phyloP scores from a whole-genome alignment of 306 rosid species.

The Neltuma alba region DNA sequence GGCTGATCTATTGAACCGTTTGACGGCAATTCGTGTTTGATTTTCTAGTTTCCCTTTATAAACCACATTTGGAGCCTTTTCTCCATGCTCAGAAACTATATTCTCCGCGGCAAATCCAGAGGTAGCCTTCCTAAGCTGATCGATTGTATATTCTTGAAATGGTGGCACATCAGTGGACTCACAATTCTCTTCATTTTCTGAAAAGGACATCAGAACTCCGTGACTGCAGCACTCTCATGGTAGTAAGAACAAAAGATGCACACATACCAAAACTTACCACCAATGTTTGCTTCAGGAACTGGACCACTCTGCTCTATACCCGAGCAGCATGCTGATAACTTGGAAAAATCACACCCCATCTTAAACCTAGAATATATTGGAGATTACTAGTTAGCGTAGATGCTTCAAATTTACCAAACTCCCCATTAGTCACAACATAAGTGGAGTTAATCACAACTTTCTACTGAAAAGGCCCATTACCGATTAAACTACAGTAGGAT shows the following conservation, averaged over 20 bases:
- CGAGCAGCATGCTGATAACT: constrained; percentile 58
- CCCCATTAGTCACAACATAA: constrained; percentile 34
- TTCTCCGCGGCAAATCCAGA: constrained; percentile 89
- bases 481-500: constrained; percentile 18
- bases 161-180: constrained; percentile 62
- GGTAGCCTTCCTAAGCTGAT: constrained; percentile 82
- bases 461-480: constrained; percentile 30
- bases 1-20: constrained; percentile 92
- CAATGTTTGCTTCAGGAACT: constrained; percentile 49
- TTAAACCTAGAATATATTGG: constrained; percentile 42
- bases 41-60: constrained; percentile 89
- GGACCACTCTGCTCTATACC: constrained; percentile 48
- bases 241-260: constrained; percentile 25
- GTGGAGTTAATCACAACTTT: constrained; percentile 37
- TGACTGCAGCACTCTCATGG: constrained; percentile 32
- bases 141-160: constrained; percentile 74
- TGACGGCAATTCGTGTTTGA: constrained; percentile 84
- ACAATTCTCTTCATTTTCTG: constrained; percentile 64
- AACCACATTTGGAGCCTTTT: constrained; percentile 96
- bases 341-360: constrained; percentile 91
- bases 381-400: constrained; percentile 31
- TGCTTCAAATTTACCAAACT: constrained; percentile 29
- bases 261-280: constrained; percentile 50
- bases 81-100: constrained; percentile 98
- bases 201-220: constrained; percentile 33